phyloP scores from a whole-genome alignment of 108 stramenopile genomes.

The Cyclostephanos tholiformis region DNA sequence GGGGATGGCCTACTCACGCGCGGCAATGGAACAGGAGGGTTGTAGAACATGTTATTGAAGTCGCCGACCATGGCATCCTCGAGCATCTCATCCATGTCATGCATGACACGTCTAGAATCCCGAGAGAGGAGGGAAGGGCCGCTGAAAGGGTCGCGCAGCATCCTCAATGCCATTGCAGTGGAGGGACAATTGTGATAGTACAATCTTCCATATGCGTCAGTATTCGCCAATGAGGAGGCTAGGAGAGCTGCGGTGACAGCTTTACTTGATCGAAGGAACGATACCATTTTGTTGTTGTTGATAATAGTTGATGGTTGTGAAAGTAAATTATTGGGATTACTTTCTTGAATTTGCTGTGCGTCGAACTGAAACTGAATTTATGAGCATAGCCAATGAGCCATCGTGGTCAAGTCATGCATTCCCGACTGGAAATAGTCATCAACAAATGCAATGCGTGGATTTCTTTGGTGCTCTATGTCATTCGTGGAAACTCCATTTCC shows the following conservation, averaged over 20 bases:
- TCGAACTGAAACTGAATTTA: slow-evolving; percentile 5
- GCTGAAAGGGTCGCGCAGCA: slow-evolving; percentile 12
- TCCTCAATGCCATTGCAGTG: slow-evolving; percentile 14
- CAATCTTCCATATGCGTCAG: slow-evolving; percentile 28
- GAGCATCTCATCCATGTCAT: slow-evolving; percentile 39
- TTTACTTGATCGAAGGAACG: slow-evolving; percentile 15
- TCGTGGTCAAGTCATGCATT: not conserved
- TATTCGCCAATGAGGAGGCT: slow-evolving; percentile 5
- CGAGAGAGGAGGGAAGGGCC: slow-evolving; percentile 21
- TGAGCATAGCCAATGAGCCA: slow-evolving; percentile 7
- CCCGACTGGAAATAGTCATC: slow-evolving; percentile 9
- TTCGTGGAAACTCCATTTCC: no score
- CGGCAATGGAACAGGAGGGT: slow-evolving; percentile 15
- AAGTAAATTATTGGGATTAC: no score
- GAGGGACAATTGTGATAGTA: slow-evolving; percentile 17
- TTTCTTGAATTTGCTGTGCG: not conserved
- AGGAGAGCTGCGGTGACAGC: slow-evolving; percentile 3
- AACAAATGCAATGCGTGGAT: not conserved
- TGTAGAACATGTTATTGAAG: slow-evolving; percentile 35
- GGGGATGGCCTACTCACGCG: slow-evolving; percentile 20
- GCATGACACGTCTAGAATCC: slow-evolving; percentile 25
- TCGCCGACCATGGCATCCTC: slow-evolving; percentile 23
- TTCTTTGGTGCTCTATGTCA: no score
- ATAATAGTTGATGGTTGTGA: not conserved
- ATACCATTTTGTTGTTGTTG: slow-evolving; percentile 13